A percentile compares a stretch with the other conserved stretches of the same genome.
Evolutionary conservation across 176 grass and related monocot species (phyloP).

Genomic region (Bolboschoenus planiculmis): DNA sequence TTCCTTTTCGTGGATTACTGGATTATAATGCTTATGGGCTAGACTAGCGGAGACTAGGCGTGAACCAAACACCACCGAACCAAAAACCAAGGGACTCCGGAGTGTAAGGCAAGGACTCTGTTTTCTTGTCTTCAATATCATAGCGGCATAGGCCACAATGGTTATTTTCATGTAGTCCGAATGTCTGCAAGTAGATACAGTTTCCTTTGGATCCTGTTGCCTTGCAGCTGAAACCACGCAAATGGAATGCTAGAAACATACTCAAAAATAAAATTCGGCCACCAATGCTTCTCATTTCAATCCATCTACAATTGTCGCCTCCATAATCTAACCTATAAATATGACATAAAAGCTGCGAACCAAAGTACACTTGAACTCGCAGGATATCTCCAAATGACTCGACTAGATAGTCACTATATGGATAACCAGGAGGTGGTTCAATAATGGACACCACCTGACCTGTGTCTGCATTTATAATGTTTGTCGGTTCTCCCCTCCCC

Average conservation of each 20-base stretch:
- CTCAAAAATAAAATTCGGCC: neutral
- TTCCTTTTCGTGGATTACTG: too few species aligned
- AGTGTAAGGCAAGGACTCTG: neutral
- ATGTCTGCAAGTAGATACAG: neutral
- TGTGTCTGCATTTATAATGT: neutral
- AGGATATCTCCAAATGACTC: neutral
- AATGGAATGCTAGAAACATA: neutral
- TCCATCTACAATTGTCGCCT: neutral
- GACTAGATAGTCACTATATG: neutral
- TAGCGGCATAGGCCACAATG: neutral
- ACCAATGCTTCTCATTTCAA: neutral
- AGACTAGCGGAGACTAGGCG: neutral
- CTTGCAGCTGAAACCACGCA: neutral
- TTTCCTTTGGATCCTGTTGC: neutral
- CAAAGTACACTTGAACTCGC: neutral
- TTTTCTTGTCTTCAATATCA: neutral
- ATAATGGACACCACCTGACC: neutral
- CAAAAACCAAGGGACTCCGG: too few species aligned
- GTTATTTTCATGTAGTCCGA: neutral
- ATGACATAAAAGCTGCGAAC: neutral
- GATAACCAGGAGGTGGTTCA: neutral
- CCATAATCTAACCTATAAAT: neutral
- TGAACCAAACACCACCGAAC: neutral
- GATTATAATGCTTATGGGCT: neutral
- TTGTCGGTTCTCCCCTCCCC: neutral